Percentiles rank a stretch among this genome's conserved stretches.
Evolutionary conservation across 2,329 filamentous ascomycete genomes (phyloP).

Genomic region (Apiospora arundinis): DNA sequence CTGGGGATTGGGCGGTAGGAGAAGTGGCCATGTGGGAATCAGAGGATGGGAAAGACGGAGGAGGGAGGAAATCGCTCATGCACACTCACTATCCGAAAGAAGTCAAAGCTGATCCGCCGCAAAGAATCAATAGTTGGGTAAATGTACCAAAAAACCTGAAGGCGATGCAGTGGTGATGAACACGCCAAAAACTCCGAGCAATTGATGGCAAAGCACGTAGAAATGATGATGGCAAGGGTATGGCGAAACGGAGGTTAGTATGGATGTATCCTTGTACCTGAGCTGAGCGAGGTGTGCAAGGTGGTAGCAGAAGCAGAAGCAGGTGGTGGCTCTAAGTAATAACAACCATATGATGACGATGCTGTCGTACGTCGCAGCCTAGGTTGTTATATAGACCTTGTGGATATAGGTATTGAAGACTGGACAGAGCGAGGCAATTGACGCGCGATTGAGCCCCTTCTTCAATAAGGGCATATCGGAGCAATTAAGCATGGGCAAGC

Average conservation of each 20-base stretch:
- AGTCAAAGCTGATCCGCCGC: constrained; percentile 17
- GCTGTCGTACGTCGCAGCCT: not conserved
- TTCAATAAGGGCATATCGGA: not conserved
- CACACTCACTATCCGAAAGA: constrained; percentile 19
- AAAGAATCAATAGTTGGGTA: constrained; percentile 5
- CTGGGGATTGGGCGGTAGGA: not conserved
- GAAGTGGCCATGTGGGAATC: constrained; percentile 5
- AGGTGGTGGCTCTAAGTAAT: not conserved
- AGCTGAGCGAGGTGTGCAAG: too few relatives aligned
- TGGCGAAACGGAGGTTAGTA: not conserved
- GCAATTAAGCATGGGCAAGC: not conserved
- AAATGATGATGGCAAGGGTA: constrained; percentile 7
- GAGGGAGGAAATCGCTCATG: constrained; percentile 16
- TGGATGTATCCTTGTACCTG: not conserved
- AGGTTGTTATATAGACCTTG: not conserved
- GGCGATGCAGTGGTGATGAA: not conserved
- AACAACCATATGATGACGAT: too few relatives aligned
- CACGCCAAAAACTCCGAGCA: not conserved
- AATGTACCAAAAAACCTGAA: not conserved
- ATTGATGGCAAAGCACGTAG: not conserved
- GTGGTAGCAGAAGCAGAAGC: not conserved
- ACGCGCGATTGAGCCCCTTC: not conserved
- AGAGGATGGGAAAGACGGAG: not conserved
- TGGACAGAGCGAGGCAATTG: not conserved
- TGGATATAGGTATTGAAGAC: too few relatives aligned